Base-by-base conservation (phyloP, 202 grass and related monocot genomes). In the Panicum virgatum region DNA sequence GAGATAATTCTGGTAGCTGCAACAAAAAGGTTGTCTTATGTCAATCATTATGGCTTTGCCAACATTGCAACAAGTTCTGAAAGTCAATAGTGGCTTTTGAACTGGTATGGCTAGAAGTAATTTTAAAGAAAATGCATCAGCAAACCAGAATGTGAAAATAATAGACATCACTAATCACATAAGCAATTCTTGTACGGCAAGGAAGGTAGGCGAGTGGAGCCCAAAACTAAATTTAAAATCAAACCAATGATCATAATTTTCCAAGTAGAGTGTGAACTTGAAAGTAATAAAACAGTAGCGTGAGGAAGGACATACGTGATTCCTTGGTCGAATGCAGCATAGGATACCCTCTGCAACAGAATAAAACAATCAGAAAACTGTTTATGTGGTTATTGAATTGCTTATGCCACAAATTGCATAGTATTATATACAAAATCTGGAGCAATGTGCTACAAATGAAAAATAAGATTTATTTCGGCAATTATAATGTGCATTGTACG, bases 1-100 rank as follows among this genome's bases (percentile, higher is more conserved):
- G 48, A 96, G 85, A 88, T 96, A 98, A 75, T 98, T 98, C 69
- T 93, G 96, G 79, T 98, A 96, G 53, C 93, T 96, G 82, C 53
- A 87, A 76, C n/a, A 42, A 80, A 57, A 66, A 40, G 36, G 27
- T 47, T 66, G 9, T 18, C 45, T 37, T 56, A 75, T 76, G 71
- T 46, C 59, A 80, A 54, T 66, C 14, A 3, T 12, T 43, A 57
- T 80, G 22, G 22, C 15, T 56, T 68, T 57, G 50, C n/a, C 72
- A 70, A 82, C 38, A 76, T 25, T 62, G 80, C 22, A 79, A 72
- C 46, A 72, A 67, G 38, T 72, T 79, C 34, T 40, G 32, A 69
- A 66, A 69, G 32, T 4, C 61, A 74, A 37, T n/a, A 6, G 30
- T 59, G 0, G 18, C 27, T 77, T 80, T 44, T 32, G 9, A 68